These are phyloP conservation scores for Paecilomyces sp. DNA, from an alignment of 2,329 filamentous ascomycete species.

Conservation along the genomic window DNA sequence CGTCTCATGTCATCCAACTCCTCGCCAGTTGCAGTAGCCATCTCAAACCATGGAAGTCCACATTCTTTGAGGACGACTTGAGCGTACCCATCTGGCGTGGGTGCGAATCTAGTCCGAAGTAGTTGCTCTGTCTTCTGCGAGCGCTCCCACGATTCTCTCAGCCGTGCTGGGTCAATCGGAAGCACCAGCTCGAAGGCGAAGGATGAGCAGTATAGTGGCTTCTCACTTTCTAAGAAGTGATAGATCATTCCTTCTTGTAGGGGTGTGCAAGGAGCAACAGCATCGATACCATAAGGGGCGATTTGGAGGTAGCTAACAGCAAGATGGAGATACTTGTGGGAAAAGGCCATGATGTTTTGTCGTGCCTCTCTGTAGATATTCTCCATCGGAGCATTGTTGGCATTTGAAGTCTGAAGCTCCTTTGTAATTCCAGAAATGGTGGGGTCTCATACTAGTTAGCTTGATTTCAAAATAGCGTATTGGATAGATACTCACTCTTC, in stretches of 20 bases:
- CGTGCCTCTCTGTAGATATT: slow-evolving; percentile 41
- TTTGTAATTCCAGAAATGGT: slow-evolving; percentile 34
- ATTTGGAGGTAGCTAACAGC: slow-evolving; percentile 50
- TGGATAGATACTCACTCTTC: slow-evolving; percentile 39
- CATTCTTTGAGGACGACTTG: slow-evolving; percentile 57
- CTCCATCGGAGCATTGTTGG: slow-evolving; percentile 4
- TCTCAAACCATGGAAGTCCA: slow-evolving; percentile 39
- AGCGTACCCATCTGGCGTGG: slow-evolving; percentile 66
- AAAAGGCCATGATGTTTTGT: slow-evolving; percentile 57
- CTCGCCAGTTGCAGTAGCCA: slow-evolving; percentile 18
- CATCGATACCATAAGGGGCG: slow-evolving; percentile 53
- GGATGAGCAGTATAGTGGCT: slow-evolving; percentile 66
- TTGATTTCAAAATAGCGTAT: slow-evolving; percentile 31
- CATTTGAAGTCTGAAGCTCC: slow-evolving; percentile 9
- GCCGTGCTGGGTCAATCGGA: slow-evolving; percentile 35
- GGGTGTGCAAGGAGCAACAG: slow-evolving; percentile 74
- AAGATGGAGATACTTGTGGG: slow-evolving; percentile 51
- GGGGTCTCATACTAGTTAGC: slow-evolving; percentile 34
- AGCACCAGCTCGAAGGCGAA: slow-evolving; percentile 56
- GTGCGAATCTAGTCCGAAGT: slow-evolving; percentile 64
- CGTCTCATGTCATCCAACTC: slow-evolving; percentile 28
- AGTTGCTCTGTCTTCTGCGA: slow-evolving; percentile 53
- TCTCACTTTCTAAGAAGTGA: slow-evolving; percentile 52
- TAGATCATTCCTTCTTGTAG: slow-evolving; percentile 83
- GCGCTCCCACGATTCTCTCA: slow-evolving; percentile 53